Evolutionary conservation across 768 basidiomycete species (phyloP), one percentile per base, ranked within the genome.

Genomic region (Amanita pallidorosea): DNA sequence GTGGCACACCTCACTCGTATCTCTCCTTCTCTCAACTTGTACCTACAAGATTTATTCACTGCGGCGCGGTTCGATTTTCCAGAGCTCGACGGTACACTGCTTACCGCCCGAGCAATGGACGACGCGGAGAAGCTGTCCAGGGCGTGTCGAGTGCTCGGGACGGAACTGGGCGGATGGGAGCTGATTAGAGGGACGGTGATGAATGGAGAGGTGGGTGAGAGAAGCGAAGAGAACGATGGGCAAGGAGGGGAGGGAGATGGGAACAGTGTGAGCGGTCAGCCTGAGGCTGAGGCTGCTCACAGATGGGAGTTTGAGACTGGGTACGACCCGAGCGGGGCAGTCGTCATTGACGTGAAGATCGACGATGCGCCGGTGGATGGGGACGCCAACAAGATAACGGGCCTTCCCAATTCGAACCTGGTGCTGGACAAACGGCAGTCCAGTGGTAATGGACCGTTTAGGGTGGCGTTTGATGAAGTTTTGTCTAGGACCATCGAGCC

Each of bases 31-130:
- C 70, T 90, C 7, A 65, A 66, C 6, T 65, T 81, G n/a, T 90
- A 89, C 58, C 68, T 86, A 6, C 72, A 80, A 8, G 85, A 89
- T 60, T 67, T 89, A 9, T 83, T 90, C 54, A 73, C 81, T 23
- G 87, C 88, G 3, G 74, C 81, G 20, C 77, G 88, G 6, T 84
- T 41, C 15, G 48, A 89, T 57, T 79, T 83, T 58, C 75, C 79
- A 0, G 71, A 75, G 44, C 65, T 91, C 15, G 88, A 90, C 53
- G 83, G 75, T 13, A 80, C 75, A 55, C 66, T 88, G 49, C 70
- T 91, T 20, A 85, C 80, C 1, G 73, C 71, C 17, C 74, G 72
- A 33, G 74, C 83, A 0, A 72, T 75, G 54, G 68, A 70, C 51
- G 86, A 89, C 56, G 83, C 80, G 7, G 74, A 80, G 56, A 79